Conservation (phyloP, 345 rosid species). For the Trapa incisa region DNA sequence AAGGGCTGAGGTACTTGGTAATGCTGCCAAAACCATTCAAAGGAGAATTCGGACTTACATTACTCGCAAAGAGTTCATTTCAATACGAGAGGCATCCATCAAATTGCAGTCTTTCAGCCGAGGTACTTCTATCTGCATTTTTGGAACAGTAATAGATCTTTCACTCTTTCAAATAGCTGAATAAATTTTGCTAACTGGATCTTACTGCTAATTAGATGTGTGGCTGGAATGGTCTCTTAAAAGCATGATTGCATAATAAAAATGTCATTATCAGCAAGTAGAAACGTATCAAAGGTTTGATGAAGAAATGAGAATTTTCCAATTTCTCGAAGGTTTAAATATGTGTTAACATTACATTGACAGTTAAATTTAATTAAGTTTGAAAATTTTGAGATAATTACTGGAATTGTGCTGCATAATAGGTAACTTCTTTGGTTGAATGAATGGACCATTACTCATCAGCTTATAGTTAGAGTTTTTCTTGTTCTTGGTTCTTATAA, state of each 20-base stretch:
- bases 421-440: not conserved
- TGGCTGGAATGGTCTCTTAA: not conserved
- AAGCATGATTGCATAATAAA: not conserved
- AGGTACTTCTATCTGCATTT: slow-evolving; percentile 34
- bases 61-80: slow-evolving; percentile 58
- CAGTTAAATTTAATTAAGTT: not conserved
- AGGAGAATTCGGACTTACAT: slow-evolving; percentile 59
- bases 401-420: not conserved
- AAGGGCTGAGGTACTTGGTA: slow-evolving; percentile 85
- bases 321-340: not conserved
- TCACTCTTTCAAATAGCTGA: not conserved
- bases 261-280: not conserved
- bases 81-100: slow-evolving; percentile 56
- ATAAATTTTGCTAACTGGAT: not conserved
- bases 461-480: not conserved
- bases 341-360: not conserved
- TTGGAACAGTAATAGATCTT: not conserved
- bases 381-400: not conserved
- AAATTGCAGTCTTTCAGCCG: slow-evolving; percentile 58
- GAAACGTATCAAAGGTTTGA: not conserved
- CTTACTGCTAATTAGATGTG: not conserved
- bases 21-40: slow-evolving; percentile 89
- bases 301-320: not conserved
- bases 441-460: not conserved
- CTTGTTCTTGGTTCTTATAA: not conserved